phyloP scores from a whole-genome alignment of 176 grass and related monocot genomes.

The Puya raimondii region DNA sequence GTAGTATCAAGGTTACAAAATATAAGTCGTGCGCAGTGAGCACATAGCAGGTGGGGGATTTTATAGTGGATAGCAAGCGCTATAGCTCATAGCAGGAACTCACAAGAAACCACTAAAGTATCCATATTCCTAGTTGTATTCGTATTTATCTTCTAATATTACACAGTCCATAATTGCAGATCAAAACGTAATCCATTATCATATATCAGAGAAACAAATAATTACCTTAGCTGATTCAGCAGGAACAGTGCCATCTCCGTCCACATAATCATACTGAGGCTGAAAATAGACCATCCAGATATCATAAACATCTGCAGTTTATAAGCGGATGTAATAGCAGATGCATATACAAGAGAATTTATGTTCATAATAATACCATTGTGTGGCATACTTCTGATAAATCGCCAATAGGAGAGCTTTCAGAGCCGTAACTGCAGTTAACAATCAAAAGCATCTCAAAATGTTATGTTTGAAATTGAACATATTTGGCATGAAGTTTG shows the following conservation, averaged over 20 bases:
- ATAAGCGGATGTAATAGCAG: neutral
- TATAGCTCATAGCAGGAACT: too few relatives aligned
- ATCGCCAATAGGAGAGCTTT: constrained; percentile 75
- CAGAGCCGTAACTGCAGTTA: constrained; percentile 70
- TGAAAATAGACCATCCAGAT: constrained; percentile 33
- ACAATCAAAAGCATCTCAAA: neutral
- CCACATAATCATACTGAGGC: constrained; percentile 72
- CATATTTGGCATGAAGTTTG: neutral
- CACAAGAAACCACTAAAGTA: too few relatives aligned
- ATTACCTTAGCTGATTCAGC: constrained; percentile 65
- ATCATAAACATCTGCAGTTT: constrained; percentile 19
- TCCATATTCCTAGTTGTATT: too few relatives aligned
- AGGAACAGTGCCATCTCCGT: constrained; percentile 92
- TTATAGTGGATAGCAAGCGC: too few relatives aligned
- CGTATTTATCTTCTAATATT: too few relatives aligned
- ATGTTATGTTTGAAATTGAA: constrained; percentile 2
- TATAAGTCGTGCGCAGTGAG: too few relatives aligned
- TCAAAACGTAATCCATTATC: too few relatives aligned
- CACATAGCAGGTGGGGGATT: too few relatives aligned
- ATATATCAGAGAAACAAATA: neutral
- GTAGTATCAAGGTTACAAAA: too few relatives aligned
- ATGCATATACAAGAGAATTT: constrained; percentile 9
- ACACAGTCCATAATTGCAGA: too few relatives aligned
- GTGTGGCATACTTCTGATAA: constrained; percentile 75
- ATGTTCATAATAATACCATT: constrained; percentile 39